Evolutionary conservation across 805 yeast genomes (phyloP), one percentile per base, ranked within the genome.

Genomic region (Komagataella ulmi): DNA sequence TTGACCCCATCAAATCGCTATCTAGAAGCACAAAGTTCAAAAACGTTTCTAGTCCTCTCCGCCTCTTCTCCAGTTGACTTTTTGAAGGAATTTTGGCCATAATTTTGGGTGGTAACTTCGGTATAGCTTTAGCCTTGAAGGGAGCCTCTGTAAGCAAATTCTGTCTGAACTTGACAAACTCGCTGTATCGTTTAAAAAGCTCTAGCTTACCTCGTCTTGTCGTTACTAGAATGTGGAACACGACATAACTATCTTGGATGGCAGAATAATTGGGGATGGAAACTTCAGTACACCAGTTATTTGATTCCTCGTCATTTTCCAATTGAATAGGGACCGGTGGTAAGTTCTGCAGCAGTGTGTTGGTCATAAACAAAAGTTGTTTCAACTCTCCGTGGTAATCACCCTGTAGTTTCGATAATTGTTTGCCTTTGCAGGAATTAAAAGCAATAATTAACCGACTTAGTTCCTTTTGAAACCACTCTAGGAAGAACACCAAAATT

Each of bases 121-220:
- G 81, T 1, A 80, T 63, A 4, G 64, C 64, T 0, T 67, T 66
- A 12, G 50, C 45, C n/a, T 61, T 58, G 1, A 57, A 54, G 0
- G 78, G 76, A 54, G 68, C 74, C 36, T 62, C 65, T 3, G 46
- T 48, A 12, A 58, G 59, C 18, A 84, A 61, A 3, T 57, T 54
- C 1, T 58, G 58, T 23, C 83, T 69, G 43, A 87, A 69, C 36
- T 53, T 55, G 45, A 66, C 81, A 54, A 87, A 76, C 47, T 86
- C 91, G 43, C 79, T 75, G 63, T 83, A 87, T 44, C 96, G 62
- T 60, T 76, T 79, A 60, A 79, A 75, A 3, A 79, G 58, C 47
- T 66, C 61, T 17, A 84, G 71, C 53, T 67, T 68, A 3, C 76
- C 66, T 2, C 67, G 65, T 17, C 59, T 54, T 1, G 46, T 19